phyloP scores from a whole-genome alignment of 352 stramenopile species.

The Globisporangium nodosum region DNA sequence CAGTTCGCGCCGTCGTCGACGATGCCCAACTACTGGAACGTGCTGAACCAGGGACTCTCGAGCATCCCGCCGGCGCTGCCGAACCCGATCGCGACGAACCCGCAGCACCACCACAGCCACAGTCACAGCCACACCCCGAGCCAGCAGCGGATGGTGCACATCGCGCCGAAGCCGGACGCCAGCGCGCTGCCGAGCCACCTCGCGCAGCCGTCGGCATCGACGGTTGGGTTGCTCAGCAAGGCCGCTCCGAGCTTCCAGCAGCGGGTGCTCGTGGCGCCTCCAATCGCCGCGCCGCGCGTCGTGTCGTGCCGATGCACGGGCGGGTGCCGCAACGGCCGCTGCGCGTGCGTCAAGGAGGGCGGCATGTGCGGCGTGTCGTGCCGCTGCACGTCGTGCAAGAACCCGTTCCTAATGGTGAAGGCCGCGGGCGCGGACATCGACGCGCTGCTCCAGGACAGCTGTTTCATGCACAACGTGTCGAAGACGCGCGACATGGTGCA shows the following conservation, averaged over 20 bases:
- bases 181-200: constrained; percentile 14
- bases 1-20: constrained; percentile 66
- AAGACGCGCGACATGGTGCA: constrained; percentile 82
- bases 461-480: constrained; percentile 86
- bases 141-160: constrained; percentile 62
- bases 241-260: not conserved
- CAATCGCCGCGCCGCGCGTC: constrained; percentile 19
- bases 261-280: not conserved
- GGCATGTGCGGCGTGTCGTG: constrained; percentile 71
- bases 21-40: constrained; percentile 85
- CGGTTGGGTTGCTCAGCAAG: not conserved
- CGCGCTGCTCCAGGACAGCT: constrained; percentile 63
- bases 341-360: constrained; percentile 77
- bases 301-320: constrained; percentile 79
- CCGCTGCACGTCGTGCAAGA: constrained; percentile 84
- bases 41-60: constrained; percentile 62
- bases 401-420: constrained; percentile 82
- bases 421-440: constrained; percentile 70
- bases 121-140: constrained; percentile 10
- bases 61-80: constrained; percentile 18
- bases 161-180: constrained; percentile 62
- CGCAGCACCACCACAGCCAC: constrained; percentile 4
- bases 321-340: constrained; percentile 75
- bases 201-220: constrained; percentile 2
- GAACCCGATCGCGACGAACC: constrained; percentile 1